Evolutionary conservation across 2,329 filamentous ascomycete genomes (phyloP), one percentile per base, ranked within the genome.

Genomic region (Cercospora canescens): DNA sequence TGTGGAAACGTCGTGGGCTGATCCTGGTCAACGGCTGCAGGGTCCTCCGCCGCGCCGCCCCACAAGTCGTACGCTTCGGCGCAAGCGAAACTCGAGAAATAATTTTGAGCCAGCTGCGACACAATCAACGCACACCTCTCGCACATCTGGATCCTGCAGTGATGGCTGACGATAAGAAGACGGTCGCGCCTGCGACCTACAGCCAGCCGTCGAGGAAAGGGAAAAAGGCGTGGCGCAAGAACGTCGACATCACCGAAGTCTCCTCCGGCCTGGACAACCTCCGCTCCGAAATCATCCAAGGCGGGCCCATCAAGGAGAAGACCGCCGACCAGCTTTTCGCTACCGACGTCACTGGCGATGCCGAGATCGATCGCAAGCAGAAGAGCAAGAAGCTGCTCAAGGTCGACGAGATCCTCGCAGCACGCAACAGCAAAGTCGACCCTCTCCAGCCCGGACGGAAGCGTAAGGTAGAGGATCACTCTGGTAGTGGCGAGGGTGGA

Each of bases 191-290:
- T 11, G 88, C 89, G 69, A 92, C 96, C 72, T 89, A 90, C 81
- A 93, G 88, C 70, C 95, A 99, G 79, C 88, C 93, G 28, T 98
- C 94, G 5, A 87, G 95, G 77, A 99, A 99, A 79, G 95, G 96
- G 74, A 98, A 98, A 82, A 98, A 96, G 83, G 94, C 95, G 34
- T 99, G 95, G 95, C 88, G 95, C 76, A 99, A 98, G 80, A 97
- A 99, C 81, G 93, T 99, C 79, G 93, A 99, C 80, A 87, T 98
- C 68, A 90, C 92, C 30, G 90, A 96, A 69, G 87, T 99, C 28
- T 87, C 94, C 74, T 82, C 90, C 62, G 95, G 95, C 67, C 87
- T 99, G 35, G 90, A 93, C 69, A 86, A 91, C 75, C 83, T 96
- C 71, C 93, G 95, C 74, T 91, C 96, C 66, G 91, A 98, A 82